Percentiles rank a stretch among this genome's conserved stretches.
These are phyloP conservation scores for Fraxinus latifolia DNA, from an alignment of 305 asterid genomes.

Conservation along the genomic window DNA sequence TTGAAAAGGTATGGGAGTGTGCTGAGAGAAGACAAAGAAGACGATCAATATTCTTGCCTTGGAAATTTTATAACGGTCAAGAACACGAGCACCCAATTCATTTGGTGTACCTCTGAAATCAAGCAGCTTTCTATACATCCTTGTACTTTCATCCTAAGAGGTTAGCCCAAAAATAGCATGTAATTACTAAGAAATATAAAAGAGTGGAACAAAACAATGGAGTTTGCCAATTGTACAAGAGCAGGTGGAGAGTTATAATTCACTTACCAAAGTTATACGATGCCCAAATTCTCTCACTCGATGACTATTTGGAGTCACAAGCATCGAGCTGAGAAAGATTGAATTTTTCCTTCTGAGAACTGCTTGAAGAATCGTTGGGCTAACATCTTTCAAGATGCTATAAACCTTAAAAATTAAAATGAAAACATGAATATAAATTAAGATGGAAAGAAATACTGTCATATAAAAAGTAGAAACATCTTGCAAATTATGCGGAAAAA, in stretches of 20 bases:
- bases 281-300: conserved; percentile 83
- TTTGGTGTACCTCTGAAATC: conserved; percentile 77
- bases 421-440: conserved; percentile 20
- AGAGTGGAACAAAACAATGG: neutral
- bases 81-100: conserved; percentile 71
- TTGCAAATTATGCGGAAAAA: neutral
- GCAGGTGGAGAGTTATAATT: conserved; percentile 6
- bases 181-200: conserved; percentile 19
- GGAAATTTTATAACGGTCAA: conserved; percentile 70
- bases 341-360: conserved; percentile 47
- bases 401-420: conserved; percentile 54
- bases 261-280: conserved; percentile 64
- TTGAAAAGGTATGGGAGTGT: neutral
- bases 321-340: conserved; percentile 64
- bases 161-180: conserved; percentile 21
- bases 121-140: conserved; percentile 57
- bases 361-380: conserved; percentile 43
- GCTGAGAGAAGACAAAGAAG: conserved; percentile 11
- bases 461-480: neutral
- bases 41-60: conserved; percentile 58
- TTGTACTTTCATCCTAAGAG: conserved; percentile 70
- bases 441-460: neutral
- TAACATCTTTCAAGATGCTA: conserved; percentile 65
- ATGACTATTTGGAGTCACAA: conserved; percentile 85
- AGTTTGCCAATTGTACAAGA: conserved; percentile 2